Evolutionary conservation across 805 yeast genomes (phyloP), one percentile per base, ranked within the genome.

Genomic region (Kluyveromyces nonfermentans): DNA sequence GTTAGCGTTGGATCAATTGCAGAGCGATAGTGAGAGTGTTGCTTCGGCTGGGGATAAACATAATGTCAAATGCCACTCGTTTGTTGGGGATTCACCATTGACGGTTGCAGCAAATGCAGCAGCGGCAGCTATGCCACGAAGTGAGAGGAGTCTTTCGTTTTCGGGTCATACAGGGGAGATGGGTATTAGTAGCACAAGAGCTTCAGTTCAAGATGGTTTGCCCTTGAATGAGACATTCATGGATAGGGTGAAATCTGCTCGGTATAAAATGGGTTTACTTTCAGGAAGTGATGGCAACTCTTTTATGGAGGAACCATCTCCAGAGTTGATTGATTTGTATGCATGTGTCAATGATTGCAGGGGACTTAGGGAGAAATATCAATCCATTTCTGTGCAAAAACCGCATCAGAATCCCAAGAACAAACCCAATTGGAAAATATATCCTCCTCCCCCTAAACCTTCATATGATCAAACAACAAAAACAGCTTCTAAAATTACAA

Each of bases 401-500:
- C 83, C 82, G 37, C 59, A 65, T 32, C 83, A 80, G 53, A 93
- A 93, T 63, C 98, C 98, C 1, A 88, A 90, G 59, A 90, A 94
- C 63, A 57, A 54, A 20, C 69, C 69, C 8, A 65, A 62, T 33
- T 93, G 97, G 97, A 59, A 59, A 14, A 80, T 93, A 40, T 90
- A 89, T 59, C 99, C 99, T 0, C 78, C 81, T 9, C 97, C 97
- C 1, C 98, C 98, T 12, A 79, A 79, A 51, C 97, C 98, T 3
- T 80, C 90, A 54, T 80, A 93, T 80, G 73, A 82, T 64, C 67
- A 73, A 6, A 73, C 67, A 15, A 70, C 77, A n/a, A 77, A 75
- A 51, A 75, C 77, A 46, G 75, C 75, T 42, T 59, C 69, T 19
- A 62, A 63, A 9, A 70, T 67, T 4, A 56, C 62, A 1, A 67